Evolutionary conservation across 371 early-diverging fungal genomes (phyloP).

Genomic region (Conidiobolus incongruus): DNA sequence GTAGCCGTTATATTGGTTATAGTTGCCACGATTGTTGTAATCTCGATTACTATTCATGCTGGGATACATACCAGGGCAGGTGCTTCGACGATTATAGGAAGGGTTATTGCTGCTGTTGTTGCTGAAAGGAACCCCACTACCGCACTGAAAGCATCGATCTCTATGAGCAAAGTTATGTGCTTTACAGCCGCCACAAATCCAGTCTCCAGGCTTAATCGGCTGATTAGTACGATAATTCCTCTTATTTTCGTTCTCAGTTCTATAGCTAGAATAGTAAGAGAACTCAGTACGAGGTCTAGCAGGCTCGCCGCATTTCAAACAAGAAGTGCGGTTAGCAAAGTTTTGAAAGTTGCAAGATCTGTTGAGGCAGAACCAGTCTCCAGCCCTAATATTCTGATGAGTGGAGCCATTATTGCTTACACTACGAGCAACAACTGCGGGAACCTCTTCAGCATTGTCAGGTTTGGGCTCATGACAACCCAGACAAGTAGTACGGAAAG

Average conservation of each 20-base stretch:
- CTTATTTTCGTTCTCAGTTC: no score
- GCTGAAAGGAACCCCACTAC: constrained; percentile 15
- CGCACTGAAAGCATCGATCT: constrained; percentile 41
- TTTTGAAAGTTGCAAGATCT: not conserved
- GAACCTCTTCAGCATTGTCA: no score
- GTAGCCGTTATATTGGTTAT: no score
- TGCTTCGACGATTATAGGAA: no score
- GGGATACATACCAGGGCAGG: constrained; percentile 10
- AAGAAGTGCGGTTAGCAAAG: not conserved
- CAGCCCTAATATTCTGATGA: constrained; percentile 7
- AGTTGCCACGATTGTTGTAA: no score
- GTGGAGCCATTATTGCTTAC: constrained; percentile 12
- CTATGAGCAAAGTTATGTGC: constrained; percentile 56
- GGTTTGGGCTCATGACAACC: constrained; percentile 12
- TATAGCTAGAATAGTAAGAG: constrained; percentile 7
- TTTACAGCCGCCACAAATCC: constrained; percentile 47
- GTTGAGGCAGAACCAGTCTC: not conserved
- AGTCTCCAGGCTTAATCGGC: constrained; percentile 57
- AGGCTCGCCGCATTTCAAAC: constrained; percentile 9
- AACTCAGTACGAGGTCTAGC: not conserved
- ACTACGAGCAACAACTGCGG: no score
- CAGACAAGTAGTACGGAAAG: constrained; percentile 34
- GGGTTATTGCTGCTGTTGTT: no score
- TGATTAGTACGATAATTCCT: no score
- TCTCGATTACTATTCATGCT: constrained; percentile 11